Base-by-base conservation (phyloP, 495 filamentous ascomycete species). In the Darksidea phi region DNA sequence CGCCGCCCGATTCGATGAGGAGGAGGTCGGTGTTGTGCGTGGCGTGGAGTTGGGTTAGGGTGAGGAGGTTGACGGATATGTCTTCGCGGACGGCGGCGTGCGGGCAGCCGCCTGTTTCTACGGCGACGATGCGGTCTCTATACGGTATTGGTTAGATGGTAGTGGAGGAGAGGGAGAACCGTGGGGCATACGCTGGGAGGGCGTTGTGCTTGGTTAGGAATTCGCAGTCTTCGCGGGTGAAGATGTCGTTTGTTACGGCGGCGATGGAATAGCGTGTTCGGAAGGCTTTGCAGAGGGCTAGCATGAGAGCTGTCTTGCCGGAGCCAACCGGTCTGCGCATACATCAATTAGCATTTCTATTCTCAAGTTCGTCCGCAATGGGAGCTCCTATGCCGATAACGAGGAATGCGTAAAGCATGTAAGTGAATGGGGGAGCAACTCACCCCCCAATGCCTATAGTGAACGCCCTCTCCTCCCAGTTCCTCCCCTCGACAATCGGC, bases 161-260 rank as follows among this genome's bases (percentile, higher is more conserved):
- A 8, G 45, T 23, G 43, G 15, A 46, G n/a, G 26, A 13, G 17
- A 12, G 38, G 23, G 10, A 11, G 36, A 1, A 34, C 6, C 6
- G 48, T n/a, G 26, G 7, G 38, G 32, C 59, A 26, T 73, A 64
- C 0, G 92, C 77, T 0, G 93, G 86, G 0, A 98, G 88, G 25
- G 94, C 94, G 60, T 80, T 75, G 81, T 96, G 81, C 43, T 85
- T 84, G 54, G 89, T 92, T 0, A 98, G 88, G 81, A 98, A 98
- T 71, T 97, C 94, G 75, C 90, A 89, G 77, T 98, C 94, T 78
- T 98, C 94, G 60, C 82, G 79, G 24, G 94, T 97, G 82, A 98
- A 98, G 80, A 97, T 97, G 78, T 98, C 94, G 79, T 98, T 98
- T 26, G 94, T 98, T 2, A 98, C 92, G 38, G 92, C 94, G 3